Percentiles rank a stretch among this genome's conserved stretches.
phyloP scores from a whole-genome alignment of 768 basidiomycete species.

The Paxillus involutus region DNA sequence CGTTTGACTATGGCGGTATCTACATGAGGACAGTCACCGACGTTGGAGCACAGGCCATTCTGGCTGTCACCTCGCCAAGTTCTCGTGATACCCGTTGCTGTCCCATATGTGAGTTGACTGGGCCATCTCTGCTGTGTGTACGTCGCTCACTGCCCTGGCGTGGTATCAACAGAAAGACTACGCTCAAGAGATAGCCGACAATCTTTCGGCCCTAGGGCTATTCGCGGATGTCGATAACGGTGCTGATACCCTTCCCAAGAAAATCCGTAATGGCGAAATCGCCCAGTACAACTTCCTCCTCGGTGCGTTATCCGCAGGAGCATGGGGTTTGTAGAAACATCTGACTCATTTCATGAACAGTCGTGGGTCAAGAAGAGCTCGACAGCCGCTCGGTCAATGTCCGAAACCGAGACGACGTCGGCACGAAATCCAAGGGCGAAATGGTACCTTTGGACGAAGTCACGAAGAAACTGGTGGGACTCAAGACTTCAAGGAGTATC shows the following conservation, averaged over 20 bases:
- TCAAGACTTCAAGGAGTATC: slow-evolving; percentile 61
- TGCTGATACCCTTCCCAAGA: slow-evolving; percentile 91
- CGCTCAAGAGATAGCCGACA: slow-evolving; percentile 75
- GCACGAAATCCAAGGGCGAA: slow-evolving; percentile 78
- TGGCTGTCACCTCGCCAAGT: slow-evolving; percentile 98
- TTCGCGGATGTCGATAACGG: slow-evolving; percentile 93
- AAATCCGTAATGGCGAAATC: slow-evolving; percentile 95
- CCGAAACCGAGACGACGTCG: slow-evolving; percentile 92
- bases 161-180: slow-evolving; percentile 71
- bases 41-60: slow-evolving; percentile 71
- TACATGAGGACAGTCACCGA: not conserved
- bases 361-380: slow-evolving; percentile 93
- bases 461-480: slow-evolving; percentile 61
- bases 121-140: not conserved
- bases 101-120: slow-evolving; percentile 68
- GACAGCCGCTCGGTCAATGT: slow-evolving; percentile 89
- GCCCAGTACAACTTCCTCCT: slow-evolving; percentile 98
- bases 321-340: not conserved
- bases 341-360: slow-evolving; percentile 38
- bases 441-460: slow-evolving; percentile 73
- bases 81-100: slow-evolving; percentile 90
- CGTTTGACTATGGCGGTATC: slow-evolving; percentile 18
- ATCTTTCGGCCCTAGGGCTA: slow-evolving; percentile 66
- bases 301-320: slow-evolving; percentile 50
- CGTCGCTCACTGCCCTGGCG: not conserved